These are phyloP conservation scores for Patellaria atrata DNA, from an alignment of 495 filamentous ascomycete genomes.

Conservation along the genomic window DNA sequence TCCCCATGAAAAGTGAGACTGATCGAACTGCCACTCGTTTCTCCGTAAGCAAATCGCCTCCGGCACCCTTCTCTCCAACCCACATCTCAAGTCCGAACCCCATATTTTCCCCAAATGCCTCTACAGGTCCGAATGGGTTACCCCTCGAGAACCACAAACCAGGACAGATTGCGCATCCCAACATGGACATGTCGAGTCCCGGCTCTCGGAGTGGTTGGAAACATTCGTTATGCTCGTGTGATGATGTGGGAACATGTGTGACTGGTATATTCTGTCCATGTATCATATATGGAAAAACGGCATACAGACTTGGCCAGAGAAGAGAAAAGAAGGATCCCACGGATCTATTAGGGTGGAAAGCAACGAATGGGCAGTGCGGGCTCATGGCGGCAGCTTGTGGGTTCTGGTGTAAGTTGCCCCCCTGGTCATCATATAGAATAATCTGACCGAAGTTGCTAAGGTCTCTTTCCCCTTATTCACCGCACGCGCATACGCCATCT, in stretches of 20 bases:
- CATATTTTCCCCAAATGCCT: conserved; percentile 19
- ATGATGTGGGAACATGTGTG: conserved; percentile 16
- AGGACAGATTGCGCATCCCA: conserved; percentile 25
- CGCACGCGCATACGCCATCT: conserved; percentile 17
- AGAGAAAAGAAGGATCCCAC: conserved; percentile 19
- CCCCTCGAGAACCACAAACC: conserved; percentile 18
- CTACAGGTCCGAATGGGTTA: conserved; percentile 20
- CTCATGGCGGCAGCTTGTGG: conserved; percentile 19
- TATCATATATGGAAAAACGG: conserved; percentile 18
- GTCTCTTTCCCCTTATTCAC: conserved; percentile 16
- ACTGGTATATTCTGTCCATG: conserved; percentile 23
- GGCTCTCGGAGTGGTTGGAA: conserved; percentile 13
- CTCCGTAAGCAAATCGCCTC: conserved; percentile 11
- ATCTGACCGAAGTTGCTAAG: neutral
- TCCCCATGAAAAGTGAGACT: conserved; percentile 8
- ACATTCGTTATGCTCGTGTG: conserved; percentile 14
- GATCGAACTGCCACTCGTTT: conserved; percentile 4
- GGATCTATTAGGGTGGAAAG: conserved; percentile 16
- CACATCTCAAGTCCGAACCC: conserved; percentile 1
- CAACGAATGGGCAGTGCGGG: conserved; percentile 17
- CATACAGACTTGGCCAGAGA: conserved; percentile 17
- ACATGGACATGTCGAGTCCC: conserved; percentile 15
- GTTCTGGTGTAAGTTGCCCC: conserved; percentile 13
- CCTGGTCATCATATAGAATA: neutral
- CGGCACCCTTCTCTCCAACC: conserved; percentile 8